These are phyloP conservation scores for Quercus phellos DNA, from an alignment of 331 rosid genomes.

Conservation along the genomic window DNA sequence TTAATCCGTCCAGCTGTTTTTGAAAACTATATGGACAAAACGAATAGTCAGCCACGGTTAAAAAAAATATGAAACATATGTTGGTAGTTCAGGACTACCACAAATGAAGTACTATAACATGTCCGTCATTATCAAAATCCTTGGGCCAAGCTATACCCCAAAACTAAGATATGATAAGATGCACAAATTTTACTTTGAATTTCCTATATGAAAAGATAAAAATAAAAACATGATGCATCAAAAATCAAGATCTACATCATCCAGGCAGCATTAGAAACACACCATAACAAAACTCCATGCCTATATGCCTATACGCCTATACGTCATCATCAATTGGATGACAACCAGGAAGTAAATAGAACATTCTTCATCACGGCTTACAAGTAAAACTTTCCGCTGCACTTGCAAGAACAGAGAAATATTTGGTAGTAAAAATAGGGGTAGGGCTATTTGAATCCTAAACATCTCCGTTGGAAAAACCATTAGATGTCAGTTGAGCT, in stretches of 20 bases:
- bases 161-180: neutral
- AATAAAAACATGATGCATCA: neutral
- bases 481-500: no score
- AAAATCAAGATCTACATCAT: neutral
- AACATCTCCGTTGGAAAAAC: no score
- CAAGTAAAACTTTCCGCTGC: no score
- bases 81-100: neutral
- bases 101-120: neutral
- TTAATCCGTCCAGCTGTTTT: slow-evolving; percentile 72
- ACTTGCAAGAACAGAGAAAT: no score
- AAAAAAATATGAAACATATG: neutral
- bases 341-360: no score
- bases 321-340: no score
- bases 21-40: slow-evolving; percentile 50
- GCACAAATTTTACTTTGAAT: neutral
- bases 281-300: neutral
- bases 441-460: no score
- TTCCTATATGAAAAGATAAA: neutral
- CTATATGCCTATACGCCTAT: neutral
- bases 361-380: no score
- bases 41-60: neutral
- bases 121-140: neutral
- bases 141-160: neutral
- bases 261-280: neutral
- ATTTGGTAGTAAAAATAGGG: no score